Percentiles rank a stretch among this genome's conserved stretches.
Evolutionary conservation across 2,329 filamentous ascomycete genomes (phyloP).

Genomic region (Aspergillus viridinutans): DNA sequence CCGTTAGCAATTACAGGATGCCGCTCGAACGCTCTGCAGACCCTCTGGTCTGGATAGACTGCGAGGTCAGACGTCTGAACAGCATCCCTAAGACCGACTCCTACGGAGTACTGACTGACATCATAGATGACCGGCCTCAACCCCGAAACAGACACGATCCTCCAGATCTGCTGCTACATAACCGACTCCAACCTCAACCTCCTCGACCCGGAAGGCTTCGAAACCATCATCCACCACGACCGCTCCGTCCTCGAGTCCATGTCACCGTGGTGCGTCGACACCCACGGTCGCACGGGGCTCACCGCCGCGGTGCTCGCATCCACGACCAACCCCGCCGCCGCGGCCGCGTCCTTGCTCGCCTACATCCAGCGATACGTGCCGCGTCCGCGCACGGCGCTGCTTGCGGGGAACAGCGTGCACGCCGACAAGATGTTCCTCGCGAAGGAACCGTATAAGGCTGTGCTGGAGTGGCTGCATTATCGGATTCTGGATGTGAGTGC

Average conservation of each 20-base stretch:
- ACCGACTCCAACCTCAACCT: slow-evolving; percentile 75
- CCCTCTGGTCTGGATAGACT: slow-evolving; percentile 83
- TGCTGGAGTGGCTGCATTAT: slow-evolving; percentile 78
- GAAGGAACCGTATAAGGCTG: slow-evolving; percentile 65
- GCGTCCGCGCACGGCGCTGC: slow-evolving; percentile 60
- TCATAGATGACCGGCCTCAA: slow-evolving; percentile 32
- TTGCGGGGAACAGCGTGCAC: slow-evolving; percentile 92
- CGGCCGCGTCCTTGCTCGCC: slow-evolving; percentile 66
- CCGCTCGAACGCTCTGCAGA: slow-evolving; percentile 51
- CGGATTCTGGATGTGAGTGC: slow-evolving; percentile 87
- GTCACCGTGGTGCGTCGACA: slow-evolving; percentile 82
- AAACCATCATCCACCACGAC: slow-evolving; percentile 71
- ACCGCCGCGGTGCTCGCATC: slow-evolving; percentile 72
- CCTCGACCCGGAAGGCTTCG: slow-evolving; percentile 72
- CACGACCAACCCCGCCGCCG: slow-evolving; percentile 64
- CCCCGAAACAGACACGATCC: slow-evolving; percentile 72
- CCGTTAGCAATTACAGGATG: slow-evolving; percentile 26
- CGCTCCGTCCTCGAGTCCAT: slow-evolving; percentile 69
- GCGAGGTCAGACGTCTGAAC: slow-evolving; percentile 47
- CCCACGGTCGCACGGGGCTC: slow-evolving; percentile 77
- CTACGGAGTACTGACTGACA: background rate
- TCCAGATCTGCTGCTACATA: slow-evolving; percentile 89
- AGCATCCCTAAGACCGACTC: background rate
- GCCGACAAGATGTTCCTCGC: slow-evolving; percentile 79
- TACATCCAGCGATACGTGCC: slow-evolving; percentile 75